Base-by-base conservation (phyloP, 139 green algal species). In the Nannochloris sp. region DNA sequence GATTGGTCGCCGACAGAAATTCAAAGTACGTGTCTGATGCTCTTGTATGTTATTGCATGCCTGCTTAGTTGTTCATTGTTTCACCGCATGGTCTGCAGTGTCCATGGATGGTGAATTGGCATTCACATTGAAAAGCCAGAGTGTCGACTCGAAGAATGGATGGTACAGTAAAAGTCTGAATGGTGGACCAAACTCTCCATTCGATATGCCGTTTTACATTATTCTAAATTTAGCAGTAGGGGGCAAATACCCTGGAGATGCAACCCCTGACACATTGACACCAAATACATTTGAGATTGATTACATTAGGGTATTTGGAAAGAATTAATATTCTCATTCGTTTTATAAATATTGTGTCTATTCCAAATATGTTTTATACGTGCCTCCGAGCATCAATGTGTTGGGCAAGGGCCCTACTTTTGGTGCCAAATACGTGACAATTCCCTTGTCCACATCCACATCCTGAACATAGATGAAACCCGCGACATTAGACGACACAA, bases 381-480 rank as follows among this genome's bases (percentile, higher is more conserved):
- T 77, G 14, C 90, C 90, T 1, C 70, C 63, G 18, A 97, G 46
- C 60, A 96, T 67, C 60, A 90, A 81, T n/a, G 75, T 74, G 8
- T 80, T 80, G 2, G 88, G 90, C 60, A 96, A 75, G 6, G 61
- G 18, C 4, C 85, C 87, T 11, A 81, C 64, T 34, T 78, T 78
- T 16, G 90, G 90, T 5, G 78, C 53, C 24, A 94, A 68, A 69
- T 85, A 88, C 2, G 83, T 95, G 5, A 95, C 46, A 0, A 54
- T 85, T 5, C 78, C 75, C 15, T 74, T 65, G 1, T 61, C 66
- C 14, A 80, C 46, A 53, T 96, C 88, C 8, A 96, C 81, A 11
- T 82, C 69, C 16, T 82, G 79, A 9, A 95, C 69, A 57, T 88
- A 86, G 36, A 95, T 74, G 70, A 96, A 97, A 5, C 90, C 90